phyloP scores from a whole-genome alignment of 148 eudicot species.

The Dysphania ambrosioides region DNA sequence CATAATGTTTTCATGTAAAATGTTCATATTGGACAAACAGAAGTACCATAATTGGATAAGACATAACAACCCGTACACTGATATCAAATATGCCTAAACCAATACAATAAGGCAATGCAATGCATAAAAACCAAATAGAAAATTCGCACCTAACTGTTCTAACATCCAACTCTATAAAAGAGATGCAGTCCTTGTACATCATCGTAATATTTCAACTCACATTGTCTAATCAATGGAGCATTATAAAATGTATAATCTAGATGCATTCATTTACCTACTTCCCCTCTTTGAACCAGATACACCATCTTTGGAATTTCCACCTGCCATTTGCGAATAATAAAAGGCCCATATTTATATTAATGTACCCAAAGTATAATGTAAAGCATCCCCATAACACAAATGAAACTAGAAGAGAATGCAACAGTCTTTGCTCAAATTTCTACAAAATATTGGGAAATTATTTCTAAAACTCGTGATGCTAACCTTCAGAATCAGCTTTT shows the following conservation, averaged over 20 bases:
- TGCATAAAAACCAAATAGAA: background rate
- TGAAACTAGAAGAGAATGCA: constrained; percentile 11
- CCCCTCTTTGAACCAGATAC: constrained; percentile 99
- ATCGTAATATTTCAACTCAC: constrained; percentile 34
- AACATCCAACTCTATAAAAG: constrained; percentile 29
- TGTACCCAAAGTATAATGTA: constrained; percentile 47
- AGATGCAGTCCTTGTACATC: constrained; percentile 26
- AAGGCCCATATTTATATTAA: constrained; percentile 94
- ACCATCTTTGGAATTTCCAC: constrained; percentile 99
- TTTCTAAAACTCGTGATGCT: constrained; percentile 29
- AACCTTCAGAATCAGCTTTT: constrained; percentile 78
- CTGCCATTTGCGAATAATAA: constrained; percentile 97
- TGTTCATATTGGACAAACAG: background rate
- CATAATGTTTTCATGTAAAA: background rate
- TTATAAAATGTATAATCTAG: constrained; percentile 65
- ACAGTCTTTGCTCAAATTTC: constrained; percentile 6
- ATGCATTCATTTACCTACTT: constrained; percentile 96
- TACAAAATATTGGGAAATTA: constrained; percentile 8
- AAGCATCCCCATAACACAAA: constrained; percentile 50
- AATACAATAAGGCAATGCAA: constrained; percentile 1
- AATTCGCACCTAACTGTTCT: background rate
- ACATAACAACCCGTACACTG: background rate
- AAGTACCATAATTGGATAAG: background rate
- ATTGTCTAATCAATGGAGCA: constrained; percentile 49
- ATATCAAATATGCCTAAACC: background rate